These are phyloP conservation scores for Auricularia sp. DNA, from an alignment of 768 basidiomycete species.

Conservation along the genomic window DNA sequence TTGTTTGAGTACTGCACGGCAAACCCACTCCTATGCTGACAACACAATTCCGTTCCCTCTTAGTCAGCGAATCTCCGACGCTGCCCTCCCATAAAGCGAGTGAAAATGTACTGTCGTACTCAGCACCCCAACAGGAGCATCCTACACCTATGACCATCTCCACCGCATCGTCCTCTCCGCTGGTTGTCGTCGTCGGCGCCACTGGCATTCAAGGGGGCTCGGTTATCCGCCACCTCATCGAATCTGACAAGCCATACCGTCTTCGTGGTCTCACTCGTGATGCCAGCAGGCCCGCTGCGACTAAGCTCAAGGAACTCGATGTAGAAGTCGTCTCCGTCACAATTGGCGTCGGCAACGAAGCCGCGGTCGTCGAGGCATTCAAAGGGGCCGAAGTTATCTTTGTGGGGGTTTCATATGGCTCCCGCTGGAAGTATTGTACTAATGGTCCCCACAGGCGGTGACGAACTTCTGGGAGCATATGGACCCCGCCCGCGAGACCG, in stretches of 20 bases:
- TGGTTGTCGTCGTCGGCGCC: conserved; percentile 28
- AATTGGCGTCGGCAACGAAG: neutral
- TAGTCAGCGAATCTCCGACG: too few species aligned
- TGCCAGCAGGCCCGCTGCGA: conserved; percentile 17
- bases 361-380: neutral
- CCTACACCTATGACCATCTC: neutral
- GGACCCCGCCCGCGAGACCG: conserved; percentile 3
- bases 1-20: too few species aligned
- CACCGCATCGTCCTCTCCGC: neutral
- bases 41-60: too few species aligned
- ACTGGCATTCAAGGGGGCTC: conserved; percentile 28
- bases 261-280: conserved; percentile 26
- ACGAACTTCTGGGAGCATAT: conserved; percentile 2
- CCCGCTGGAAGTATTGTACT: neutral
- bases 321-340: conserved; percentile 15
- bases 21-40: too few species aligned
- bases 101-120: too few species aligned
- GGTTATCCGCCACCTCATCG: conserved; percentile 20
- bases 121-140: too few species aligned
- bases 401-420: neutral
- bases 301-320: conserved; percentile 15
- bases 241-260: conserved; percentile 24
- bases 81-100: too few species aligned
- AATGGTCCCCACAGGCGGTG: neutral
- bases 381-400: neutral